These are phyloP conservation scores for Globisporangium carolinianum DNA, from an alignment of 352 stramenopile genomes.

Conservation along the genomic window DNA sequence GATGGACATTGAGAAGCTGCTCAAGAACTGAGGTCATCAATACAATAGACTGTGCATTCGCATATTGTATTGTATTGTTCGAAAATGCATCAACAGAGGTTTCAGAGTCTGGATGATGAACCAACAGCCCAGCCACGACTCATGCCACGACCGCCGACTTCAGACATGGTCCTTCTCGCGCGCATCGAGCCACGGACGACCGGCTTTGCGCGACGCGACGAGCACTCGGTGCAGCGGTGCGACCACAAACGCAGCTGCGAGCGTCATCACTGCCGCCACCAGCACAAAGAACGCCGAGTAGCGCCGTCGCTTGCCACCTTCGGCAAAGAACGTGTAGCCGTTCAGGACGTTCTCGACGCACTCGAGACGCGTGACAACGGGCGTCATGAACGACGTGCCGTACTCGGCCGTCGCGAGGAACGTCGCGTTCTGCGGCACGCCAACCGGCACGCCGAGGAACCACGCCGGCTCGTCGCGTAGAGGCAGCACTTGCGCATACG, in stretches of 20 bases:
- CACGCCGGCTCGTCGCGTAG: conserved; percentile 26
- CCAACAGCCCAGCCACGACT: neutral
- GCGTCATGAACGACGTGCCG: conserved; percentile 59
- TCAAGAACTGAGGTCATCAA: conserved; percentile 21
- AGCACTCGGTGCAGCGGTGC: conserved; percentile 19
- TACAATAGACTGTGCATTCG: neutral
- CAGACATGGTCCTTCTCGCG: conserved; percentile 15
- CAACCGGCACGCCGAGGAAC: conserved; percentile 54
- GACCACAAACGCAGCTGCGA: conserved; percentile 19
- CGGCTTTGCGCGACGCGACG: conserved; percentile 14
- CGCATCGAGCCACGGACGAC: conserved; percentile 17
- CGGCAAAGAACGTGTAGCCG: conserved; percentile 59
- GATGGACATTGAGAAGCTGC: conserved; percentile 51
- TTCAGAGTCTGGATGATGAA: too few relatives aligned
- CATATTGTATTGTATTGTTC: neutral
- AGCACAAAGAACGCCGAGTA: conserved; percentile 21
- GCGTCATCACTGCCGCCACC: conserved; percentile 21
- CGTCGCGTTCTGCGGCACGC: conserved; percentile 43
- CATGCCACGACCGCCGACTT: neutral
- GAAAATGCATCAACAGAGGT: too few relatives aligned
- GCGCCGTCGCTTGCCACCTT: conserved; percentile 22
- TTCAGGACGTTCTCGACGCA: conserved; percentile 79
- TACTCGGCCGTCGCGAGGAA: conserved; percentile 65
- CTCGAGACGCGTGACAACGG: conserved; percentile 63
- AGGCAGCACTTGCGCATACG: conserved; percentile 63